These are phyloP conservation scores for Collybiopsis luxurians DNA, from an alignment of 768 basidiomycete genomes.

Conservation along the genomic window DNA sequence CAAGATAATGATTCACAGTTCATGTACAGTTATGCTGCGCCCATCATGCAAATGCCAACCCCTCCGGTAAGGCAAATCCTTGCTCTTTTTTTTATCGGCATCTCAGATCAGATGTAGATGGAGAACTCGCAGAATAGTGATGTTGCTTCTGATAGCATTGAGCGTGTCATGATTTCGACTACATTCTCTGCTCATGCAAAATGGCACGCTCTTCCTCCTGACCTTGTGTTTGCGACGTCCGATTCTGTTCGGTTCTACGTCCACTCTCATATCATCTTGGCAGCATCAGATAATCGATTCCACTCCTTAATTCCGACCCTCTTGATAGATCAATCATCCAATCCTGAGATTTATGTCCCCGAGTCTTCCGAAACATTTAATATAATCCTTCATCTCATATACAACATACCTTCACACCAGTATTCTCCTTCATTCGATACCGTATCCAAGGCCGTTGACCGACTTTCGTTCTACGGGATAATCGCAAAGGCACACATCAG, in stretches of 20 bases:
- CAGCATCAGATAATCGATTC: conserved; percentile 64
- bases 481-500: conserved; percentile 42
- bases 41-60: conserved; percentile 50
- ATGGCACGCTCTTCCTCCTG: conserved; percentile 45
- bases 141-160: too few relatives aligned
- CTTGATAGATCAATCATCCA: conserved; percentile 35
- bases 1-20: conserved; percentile 10
- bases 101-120: conserved; percentile 29
- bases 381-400: conserved; percentile 68
- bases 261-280: conserved; percentile 56
- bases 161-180: conserved; percentile 74
- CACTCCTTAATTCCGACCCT: conserved; percentile 50
- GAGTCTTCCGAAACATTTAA: conserved; percentile 66
- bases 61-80: conserved; percentile 50
- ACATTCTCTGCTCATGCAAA: conserved; percentile 71
- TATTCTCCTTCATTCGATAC: conserved; percentile 68
- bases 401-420: conserved; percentile 70
- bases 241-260: conserved; percentile 87
- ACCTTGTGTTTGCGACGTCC: conserved; percentile 63
- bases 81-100: neutral
- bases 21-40: neutral
- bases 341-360: conserved; percentile 54
- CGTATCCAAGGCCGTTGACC: conserved; percentile 53
- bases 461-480: conserved; percentile 62
- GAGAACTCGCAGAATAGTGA: too few relatives aligned